Evolutionary conservation across 805 yeast species (phyloP).

Genomic region (Sungouiozyma ichnusensis): DNA sequence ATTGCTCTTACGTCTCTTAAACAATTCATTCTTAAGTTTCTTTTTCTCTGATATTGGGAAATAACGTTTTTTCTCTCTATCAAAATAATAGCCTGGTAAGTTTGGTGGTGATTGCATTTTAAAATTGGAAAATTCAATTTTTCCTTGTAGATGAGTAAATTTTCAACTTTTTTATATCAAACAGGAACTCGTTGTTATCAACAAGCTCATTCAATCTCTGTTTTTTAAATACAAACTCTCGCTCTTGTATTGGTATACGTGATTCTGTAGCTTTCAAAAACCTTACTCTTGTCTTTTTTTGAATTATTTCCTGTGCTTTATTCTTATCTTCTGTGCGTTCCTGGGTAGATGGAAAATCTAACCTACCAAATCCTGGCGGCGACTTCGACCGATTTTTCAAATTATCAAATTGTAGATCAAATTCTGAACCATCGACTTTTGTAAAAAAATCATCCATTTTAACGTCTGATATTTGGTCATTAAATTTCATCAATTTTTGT

Average conservation of each 20-base stretch:
- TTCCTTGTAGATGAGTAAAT: slow-evolving; percentile 13
- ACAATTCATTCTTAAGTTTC: not conserved
- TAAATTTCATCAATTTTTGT: slow-evolving; percentile 12
- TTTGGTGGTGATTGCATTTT: no score
- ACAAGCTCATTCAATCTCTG: slow-evolving; percentile 32
- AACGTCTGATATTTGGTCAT: slow-evolving; percentile 11
- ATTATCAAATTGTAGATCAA: slow-evolving; percentile 19
- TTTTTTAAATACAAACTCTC: slow-evolving; percentile 39
- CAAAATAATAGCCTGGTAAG: slow-evolving; percentile 24
- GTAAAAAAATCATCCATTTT: slow-evolving; percentile 6
- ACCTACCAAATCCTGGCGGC: slow-evolving; percentile 51
- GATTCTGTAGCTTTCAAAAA: slow-evolving; percentile 35
- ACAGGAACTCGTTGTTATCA: slow-evolving; percentile 19
- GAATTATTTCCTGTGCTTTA: slow-evolving; percentile 27
- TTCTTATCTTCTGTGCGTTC: slow-evolving; percentile 33
- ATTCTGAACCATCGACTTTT: slow-evolving; percentile 8
- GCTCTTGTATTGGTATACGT: slow-evolving; percentile 19
- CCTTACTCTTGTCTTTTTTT: slow-evolving; percentile 34
- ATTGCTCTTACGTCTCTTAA: not conserved
- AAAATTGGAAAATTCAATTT: not conserved
- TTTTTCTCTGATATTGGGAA: slow-evolving; percentile 10
- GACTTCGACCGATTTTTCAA: slow-evolving; percentile 31
- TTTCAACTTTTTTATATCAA: slow-evolving; percentile 22
- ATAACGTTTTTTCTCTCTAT: slow-evolving; percentile 17
- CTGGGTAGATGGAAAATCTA: slow-evolving; percentile 52